Evolutionary conservation across 208 protist genomes (phyloP).

Genomic region (Trypanosoma grayi): DNA sequence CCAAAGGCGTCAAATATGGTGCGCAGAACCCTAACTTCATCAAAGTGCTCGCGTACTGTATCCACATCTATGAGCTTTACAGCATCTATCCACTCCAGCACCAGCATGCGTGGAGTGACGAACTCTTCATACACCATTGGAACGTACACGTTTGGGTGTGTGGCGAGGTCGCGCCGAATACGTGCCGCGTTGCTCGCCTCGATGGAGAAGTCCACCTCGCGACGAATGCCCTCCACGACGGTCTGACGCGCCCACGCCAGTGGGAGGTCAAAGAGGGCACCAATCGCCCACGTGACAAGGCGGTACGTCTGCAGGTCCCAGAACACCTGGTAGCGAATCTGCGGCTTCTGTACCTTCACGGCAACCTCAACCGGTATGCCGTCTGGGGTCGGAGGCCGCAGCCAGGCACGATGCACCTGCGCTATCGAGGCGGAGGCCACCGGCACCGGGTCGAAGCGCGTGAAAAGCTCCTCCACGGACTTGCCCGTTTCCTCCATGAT

Average conservation of each 20-base stretch:
- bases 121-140: constrained; percentile 53
- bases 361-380: constrained; percentile 60
- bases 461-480: constrained; percentile 75
- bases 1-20: constrained; percentile 86
- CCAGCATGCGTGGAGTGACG: constrained; percentile 72
- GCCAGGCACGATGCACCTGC: constrained; percentile 86
- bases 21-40: constrained; percentile 43
- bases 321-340: constrained; percentile 67
- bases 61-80: constrained; percentile 71
- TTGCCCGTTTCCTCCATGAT: constrained; percentile 67
- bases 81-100: constrained; percentile 93
- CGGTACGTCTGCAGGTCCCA: constrained; percentile 83
- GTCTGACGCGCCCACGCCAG: constrained; percentile 67
- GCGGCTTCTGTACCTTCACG: constrained; percentile 94
- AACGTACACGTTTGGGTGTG: constrained; percentile 50
- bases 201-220: constrained; percentile 82
- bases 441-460: constrained; percentile 82
- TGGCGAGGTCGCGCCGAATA: constrained; percentile 42
- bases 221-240: constrained; percentile 64
- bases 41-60: constrained; percentile 44
- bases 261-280: constrained; percentile 72
- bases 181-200: constrained; percentile 73
- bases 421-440: constrained; percentile 94
- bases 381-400: constrained; percentile 28
- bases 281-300: constrained; percentile 56